Base-by-base conservation (phyloP, 2,329 filamentous ascomycete species). In the Alternaria burnsii region DNA sequence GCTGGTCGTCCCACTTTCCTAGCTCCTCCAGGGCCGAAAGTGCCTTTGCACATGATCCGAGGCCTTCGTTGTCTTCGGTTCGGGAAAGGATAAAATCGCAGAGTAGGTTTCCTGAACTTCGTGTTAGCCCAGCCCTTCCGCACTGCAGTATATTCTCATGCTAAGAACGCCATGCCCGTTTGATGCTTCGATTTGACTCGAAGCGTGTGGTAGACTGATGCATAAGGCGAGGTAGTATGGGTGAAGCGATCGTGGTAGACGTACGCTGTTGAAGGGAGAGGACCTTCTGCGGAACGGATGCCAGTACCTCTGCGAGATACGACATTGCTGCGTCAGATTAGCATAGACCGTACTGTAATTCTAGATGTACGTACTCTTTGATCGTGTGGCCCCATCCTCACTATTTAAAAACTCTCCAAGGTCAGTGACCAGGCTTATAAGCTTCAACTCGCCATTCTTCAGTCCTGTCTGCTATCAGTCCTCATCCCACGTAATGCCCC, bases 391-490 rank as follows among this genome's bases (percentile, higher is more conserved):
- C 22, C 82, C 81, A 78, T 90, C 87, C 69, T 89, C 87, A 74
- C 88, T 86, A 67, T 89, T 90, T 71, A 91, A 84, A 68, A 89
- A 90, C 74, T 89, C 87, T 20, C 87, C 86, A 32, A 90, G 80
- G 44, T 86, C 87, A 71, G 89, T 86, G 55, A 91, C 85, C 51
- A 90, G 78, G 55, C 85, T 84, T 57, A 90, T 82, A 34, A 91
- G 80, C 67, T 86, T 89, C 53, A 86, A 80, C 68, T 89, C 81
- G 66, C 86, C 87, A 68, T 77, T 81, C 71, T 88, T 84, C 61
- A 91, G 80, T 74, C 84, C 86, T 89, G 61, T 40, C 51, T 30
- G 38, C 50, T 32, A 66, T 75, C 66, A 71, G 66, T 11, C 57
- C 48, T 59, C 59, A 56, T 43, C 59, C 55, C 65, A 55, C 48